Base-by-base conservation (phyloP, 495 filamentous ascomycete species). In the Aspergillus panamensis region DNA sequence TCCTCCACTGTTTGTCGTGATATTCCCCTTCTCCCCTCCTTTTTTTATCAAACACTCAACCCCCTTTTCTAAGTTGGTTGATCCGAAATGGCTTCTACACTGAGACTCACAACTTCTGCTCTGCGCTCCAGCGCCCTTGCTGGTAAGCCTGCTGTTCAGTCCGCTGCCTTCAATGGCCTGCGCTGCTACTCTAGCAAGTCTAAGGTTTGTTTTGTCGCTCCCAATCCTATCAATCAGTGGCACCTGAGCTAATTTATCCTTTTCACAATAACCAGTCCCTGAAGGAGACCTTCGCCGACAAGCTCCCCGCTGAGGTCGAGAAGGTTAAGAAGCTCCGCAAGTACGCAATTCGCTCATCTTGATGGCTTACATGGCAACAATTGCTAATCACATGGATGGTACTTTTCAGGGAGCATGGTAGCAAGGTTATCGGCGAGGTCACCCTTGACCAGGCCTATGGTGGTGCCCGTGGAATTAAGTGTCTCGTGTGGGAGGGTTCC, bases 391-490 rank as follows among this genome's bases (percentile, higher is more conserved):
- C 43, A 45, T 57, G 51, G 8, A 30, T 47, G 54, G 44, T 55
- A 31, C 14, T 48, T n/a, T 57, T 33, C 55, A 96, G 92, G 81
- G 93, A 95, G 63, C 84, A 94, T 72, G 94, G 94, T 73, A 90
- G 80, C 80, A 97, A 91, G 77, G 88, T 97, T 62, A 78, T 99
- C 66, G 92, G 93, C 68, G 92, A 99, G 83, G 90, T 99, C 72
- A 99, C 95, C 57, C 87, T 99, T 66, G 94, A 97, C 81, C 95
- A 99, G 79, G 94, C 94, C 66, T 97, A 97, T 73, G 94, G 94
- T 80, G 94, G 94, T 84, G 95, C 95, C 66, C 91, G 95, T 81
- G 95, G 94, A 61, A 95, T 98, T 77, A 98, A 97, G 81, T 89
- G 87, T 64, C 86, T 98, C 54, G 94, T 97, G 55, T 97, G 94